Evolutionary conservation across 1,284 basidiomycete species (phyloP), one percentile per base, ranked within the genome.

Genomic region (Wolfiporia cocos): DNA sequence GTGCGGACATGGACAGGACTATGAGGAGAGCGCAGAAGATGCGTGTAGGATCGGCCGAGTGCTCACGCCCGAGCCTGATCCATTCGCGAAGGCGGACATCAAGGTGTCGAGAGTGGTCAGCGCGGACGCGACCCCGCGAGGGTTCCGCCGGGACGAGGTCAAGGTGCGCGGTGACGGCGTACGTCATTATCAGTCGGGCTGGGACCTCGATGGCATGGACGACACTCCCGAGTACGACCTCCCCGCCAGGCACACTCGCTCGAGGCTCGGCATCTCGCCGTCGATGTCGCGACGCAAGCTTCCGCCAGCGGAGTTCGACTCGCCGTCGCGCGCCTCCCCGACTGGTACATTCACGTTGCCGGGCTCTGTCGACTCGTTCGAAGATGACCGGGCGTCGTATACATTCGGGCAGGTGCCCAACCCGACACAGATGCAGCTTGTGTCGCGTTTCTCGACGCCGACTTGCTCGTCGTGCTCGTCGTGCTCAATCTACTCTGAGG

Each of bases 11-110:
- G 17, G 20, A 3, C 39, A 24, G 10, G 32, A 41, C 19, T 15
- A 20, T 21, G 26, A 34, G 22, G 51, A 53, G 34, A 24, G 34
- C 6, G 41, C 49, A 15, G 50, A 51, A 17, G 55, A 59, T 23
- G 46, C 48, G 12, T 35, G 52, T 4, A 43, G 48, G 1, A 49
- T 62, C 22, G 60, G 55, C 5, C 52, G 61, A 20, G 61, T 63
- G 4, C 48, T 63, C 3, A 63, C 61, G 6, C 61, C 58, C 2
- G 60, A 62, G 37, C 48, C 46, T 6, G 61, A 63, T 47, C 61
- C 61, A 2, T 63, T 63, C 37, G 54, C 52, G 40, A 59, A 61
- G 47, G 50, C 47, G 10, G 55, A 57, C 11, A 54, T 58, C 14
- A 38, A 43, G 6, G 34, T 51, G 15, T 26, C 20, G 20, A 35